Conservation (phyloP, 306 rosid species). For the Trichosanthes cucumerina region DNA sequence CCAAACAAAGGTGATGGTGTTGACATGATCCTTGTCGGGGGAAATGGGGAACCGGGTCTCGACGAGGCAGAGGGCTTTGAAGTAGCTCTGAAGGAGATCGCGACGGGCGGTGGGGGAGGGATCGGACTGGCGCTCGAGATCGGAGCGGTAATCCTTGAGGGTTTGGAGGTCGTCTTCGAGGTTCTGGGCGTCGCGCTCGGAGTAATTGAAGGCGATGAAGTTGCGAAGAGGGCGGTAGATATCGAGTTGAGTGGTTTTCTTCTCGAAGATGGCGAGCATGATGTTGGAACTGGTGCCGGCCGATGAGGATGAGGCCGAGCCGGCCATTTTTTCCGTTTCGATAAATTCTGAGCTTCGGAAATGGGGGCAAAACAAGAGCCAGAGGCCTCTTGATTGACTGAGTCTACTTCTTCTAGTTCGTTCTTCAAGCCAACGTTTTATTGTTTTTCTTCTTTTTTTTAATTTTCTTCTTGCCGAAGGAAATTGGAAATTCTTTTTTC, state of each 20-base stretch:
- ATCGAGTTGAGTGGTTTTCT: conserved; percentile 64
- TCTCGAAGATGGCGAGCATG: conserved; percentile 89
- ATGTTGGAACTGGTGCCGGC: conserved; percentile 39
- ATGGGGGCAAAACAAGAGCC: neutral
- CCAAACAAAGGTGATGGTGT: conserved; percentile 72
- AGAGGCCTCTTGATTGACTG: conserved; percentile 7
- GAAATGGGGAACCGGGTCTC: conserved; percentile 98
- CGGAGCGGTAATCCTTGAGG: conserved; percentile 73
- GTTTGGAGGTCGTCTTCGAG: conserved; percentile 92
- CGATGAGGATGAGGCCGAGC: conserved; percentile 35
- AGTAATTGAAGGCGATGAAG: conserved; percentile 71
- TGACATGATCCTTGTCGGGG: conserved; percentile 71
- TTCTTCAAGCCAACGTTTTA: neutral
- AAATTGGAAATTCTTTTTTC: neutral
- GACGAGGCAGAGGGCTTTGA: conserved; percentile 68
- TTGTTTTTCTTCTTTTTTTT: neutral
- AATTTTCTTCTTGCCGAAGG: conserved; percentile 18
- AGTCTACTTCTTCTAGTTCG: neutral
- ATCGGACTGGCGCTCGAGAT: conserved; percentile 72
- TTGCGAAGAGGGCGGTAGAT: conserved; percentile 87
- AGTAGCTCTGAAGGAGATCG: conserved; percentile 70
- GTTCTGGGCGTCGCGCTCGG: conserved; percentile 95
- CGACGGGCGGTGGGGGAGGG: conserved; percentile 82
- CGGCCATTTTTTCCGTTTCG: conserved; percentile 33
- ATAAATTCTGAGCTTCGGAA: neutral